Evolutionary conservation across 106 monocot genomes (phyloP), one percentile per base, ranked within the genome.

Genomic region (Dioscorea dumetorum): DNA sequence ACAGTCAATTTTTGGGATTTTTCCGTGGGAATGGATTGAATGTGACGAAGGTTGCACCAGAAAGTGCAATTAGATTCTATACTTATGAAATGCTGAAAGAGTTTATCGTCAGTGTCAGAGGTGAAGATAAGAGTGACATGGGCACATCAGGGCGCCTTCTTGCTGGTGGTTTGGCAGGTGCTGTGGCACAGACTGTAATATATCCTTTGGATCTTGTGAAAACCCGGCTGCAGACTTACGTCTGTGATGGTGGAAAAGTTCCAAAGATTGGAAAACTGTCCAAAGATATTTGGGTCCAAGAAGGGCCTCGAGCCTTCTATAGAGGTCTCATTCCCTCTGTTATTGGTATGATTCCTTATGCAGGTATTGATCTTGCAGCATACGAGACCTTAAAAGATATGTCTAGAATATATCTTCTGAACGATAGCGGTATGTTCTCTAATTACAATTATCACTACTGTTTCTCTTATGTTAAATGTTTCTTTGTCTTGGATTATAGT

Each of bases 171-270:
- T 33, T 97, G 17, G 95, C 95, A 15, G 95, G 95, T 77, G 95
- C 89, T 16, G 72, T 91, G 33, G 91, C 95, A 62, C 95, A 97
- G 50, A 97, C 91, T 48, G 86, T 78, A 49, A 89, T 97, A 71
- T 97, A 97, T 69, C 95, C 95, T 4, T 69, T 95, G 83, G 95
- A 95, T 80, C 85, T 95, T 59, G 83, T 95, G 31, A 97, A 97
- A 73, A 91, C 86, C 22, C 73, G 88, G 21, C 81, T 97, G 33
- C 95, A 97, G 72, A 94, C 90, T 70, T 79, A 57, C 72, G 53
- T 54, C n/a, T 82, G 84, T 74, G 67, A 73, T 21, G 77, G 73
- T 49, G 82, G 84, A 17, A 84, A 82, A 69, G 84, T 73, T 35
- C 95, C 91, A 16, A 88, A 76, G 35, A 72, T 97, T 63, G 62